These are phyloP conservation scores for Hortiboletus campestris DNA, from an alignment of 768 basidiomycete species.

Conservation along the genomic window DNA sequence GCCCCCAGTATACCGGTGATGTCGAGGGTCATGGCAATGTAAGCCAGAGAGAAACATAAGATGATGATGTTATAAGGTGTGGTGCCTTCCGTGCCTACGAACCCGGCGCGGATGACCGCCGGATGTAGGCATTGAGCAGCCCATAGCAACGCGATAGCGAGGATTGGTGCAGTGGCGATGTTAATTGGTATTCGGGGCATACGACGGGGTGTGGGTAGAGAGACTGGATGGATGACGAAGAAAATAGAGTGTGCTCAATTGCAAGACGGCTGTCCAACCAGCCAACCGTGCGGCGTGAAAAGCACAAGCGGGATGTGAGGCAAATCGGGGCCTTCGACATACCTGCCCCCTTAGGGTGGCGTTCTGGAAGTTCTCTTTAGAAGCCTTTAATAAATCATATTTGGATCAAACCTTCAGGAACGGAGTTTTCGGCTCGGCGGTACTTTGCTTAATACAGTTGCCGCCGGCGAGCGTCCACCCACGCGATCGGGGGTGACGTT, in stretches of 20 bases:
- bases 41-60: slow-evolving; percentile 87
- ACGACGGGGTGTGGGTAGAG: slow-evolving; percentile 38
- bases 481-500: not conserved
- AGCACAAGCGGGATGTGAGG: no score
- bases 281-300: no score
- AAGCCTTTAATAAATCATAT: no score
- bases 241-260: no score
- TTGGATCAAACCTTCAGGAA: no score
- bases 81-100: slow-evolving; percentile 75
- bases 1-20: slow-evolving; percentile 83
- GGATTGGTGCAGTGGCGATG: slow-evolving; percentile 52
- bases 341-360: no score
- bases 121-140: slow-evolving; percentile 49
- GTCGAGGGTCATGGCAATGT: slow-evolving; percentile 90
- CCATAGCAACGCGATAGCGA: slow-evolving; percentile 53
- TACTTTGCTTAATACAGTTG: no score
- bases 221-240: slow-evolving; percentile 48
- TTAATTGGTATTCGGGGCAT: slow-evolving; percentile 39
- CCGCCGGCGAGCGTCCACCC: no score
- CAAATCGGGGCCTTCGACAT: no score
- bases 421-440: no score
- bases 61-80: slow-evolving; percentile 92
- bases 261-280: no score
- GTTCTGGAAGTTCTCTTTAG: no score
- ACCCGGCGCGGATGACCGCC: slow-evolving; percentile 63